Evolutionary conservation across 106 monocot species (phyloP).

Genomic region (Gastrodia elata): DNA sequence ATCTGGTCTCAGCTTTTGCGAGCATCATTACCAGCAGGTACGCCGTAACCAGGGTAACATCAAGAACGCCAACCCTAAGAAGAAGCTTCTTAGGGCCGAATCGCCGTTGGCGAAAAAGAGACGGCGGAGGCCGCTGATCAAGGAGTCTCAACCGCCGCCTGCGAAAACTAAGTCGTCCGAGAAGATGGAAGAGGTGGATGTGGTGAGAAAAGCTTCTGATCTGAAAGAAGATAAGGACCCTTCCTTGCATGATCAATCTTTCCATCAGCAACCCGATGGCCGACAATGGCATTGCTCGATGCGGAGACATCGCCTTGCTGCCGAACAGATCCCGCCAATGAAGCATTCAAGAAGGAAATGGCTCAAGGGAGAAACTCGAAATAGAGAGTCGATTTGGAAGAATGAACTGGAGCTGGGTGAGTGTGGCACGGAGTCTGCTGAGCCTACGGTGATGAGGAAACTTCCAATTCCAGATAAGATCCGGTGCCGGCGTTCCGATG

Average conservation of each 20-base stretch:
- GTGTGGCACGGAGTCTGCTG: background rate
- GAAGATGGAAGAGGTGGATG: background rate
- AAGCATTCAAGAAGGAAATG: background rate
- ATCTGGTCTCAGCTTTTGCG: slow-evolving; percentile 5
- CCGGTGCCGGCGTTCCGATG: slow-evolving; percentile 36
- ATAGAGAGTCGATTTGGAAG: background rate
- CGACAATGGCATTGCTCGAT: background rate
- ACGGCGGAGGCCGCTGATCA: background rate
- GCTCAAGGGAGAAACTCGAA: background rate
- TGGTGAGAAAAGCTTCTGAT: background rate
- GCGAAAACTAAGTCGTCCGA: background rate
- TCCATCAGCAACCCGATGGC: background rate
- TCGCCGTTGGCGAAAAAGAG: background rate
- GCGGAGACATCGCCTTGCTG: background rate
- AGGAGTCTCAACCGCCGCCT: background rate
- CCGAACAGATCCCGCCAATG: background rate
- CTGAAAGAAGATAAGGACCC: background rate
- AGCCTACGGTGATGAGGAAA: slow-evolving; percentile 2
- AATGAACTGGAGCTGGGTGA: background rate
- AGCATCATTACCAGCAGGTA: slow-evolving; percentile 7
- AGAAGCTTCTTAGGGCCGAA: background rate
- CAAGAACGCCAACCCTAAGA: background rate
- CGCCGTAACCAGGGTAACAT: background rate
- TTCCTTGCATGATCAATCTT: background rate
- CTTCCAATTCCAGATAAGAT: slow-evolving; percentile 1